Conservation (phyloP, 257 asterid species). For the Salvia hispanica region DNA sequence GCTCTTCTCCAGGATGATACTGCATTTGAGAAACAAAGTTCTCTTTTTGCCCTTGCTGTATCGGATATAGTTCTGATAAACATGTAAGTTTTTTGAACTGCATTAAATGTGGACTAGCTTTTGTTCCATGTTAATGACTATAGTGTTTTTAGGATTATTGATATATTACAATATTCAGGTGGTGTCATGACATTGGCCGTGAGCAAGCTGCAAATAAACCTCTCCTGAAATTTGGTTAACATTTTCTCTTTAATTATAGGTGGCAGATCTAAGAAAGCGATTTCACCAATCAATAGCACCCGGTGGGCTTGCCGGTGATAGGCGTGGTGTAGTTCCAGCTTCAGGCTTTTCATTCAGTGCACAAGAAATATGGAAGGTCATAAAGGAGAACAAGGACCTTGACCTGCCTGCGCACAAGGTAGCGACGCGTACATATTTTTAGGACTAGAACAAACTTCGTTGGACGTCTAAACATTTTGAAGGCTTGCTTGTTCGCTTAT, state of each 20-base stretch:
- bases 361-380: constrained; percentile 82
- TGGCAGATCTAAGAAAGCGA: constrained; percentile 69
- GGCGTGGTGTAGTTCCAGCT: constrained; percentile 92
- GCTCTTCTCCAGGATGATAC: constrained; percentile 77
- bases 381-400: constrained; percentile 91
- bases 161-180: constrained; percentile 52
- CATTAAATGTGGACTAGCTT: constrained; percentile 14
- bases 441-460: constrained; percentile 21
- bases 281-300: constrained; percentile 84
- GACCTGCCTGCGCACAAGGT: constrained; percentile 95
- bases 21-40: constrained; percentile 96
- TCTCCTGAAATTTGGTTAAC: constrained; percentile 54
- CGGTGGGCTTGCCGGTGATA: constrained; percentile 94
- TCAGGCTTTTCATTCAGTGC: constrained; percentile 89
- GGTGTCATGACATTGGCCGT: constrained; percentile 99
- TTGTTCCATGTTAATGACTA: background rate
- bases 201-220: constrained; percentile 99
- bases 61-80: constrained; percentile 95
- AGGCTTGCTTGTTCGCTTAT: constrained; percentile 27
- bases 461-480: constrained; percentile 21
- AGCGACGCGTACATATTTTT: constrained; percentile 29
- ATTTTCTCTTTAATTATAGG: constrained; percentile 47
- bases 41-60: constrained; percentile 98
- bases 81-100: constrained; percentile 63
- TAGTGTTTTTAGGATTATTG: constrained; percentile 4